Evolutionary conservation across 768 basidiomycete species (phyloP).

Genomic region (Hypsizygus marmoreus): DNA sequence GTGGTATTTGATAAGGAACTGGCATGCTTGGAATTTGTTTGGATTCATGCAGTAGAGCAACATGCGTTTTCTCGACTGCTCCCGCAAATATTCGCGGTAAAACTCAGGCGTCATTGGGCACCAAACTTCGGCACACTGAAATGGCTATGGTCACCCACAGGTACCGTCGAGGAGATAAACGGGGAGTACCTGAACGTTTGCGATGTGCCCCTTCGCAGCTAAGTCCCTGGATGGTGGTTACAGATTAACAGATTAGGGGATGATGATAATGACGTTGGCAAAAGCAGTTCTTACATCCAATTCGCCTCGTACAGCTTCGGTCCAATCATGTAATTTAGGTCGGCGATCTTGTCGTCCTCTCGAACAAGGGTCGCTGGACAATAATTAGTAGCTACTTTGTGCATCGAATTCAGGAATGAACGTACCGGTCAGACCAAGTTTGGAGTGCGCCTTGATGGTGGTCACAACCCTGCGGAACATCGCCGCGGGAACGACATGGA

Average conservation of each 20-base stretch:
- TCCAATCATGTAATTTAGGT: constrained; percentile 98
- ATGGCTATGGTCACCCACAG: constrained; percentile 10
- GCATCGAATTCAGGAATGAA: constrained; percentile 9
- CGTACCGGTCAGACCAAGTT: constrained; percentile 92
- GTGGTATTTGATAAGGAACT: constrained; percentile 97
- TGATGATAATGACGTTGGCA: constrained; percentile 9
- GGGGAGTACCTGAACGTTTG: constrained; percentile 88
- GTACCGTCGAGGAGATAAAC: neutral
- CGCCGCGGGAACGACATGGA: constrained; percentile 97
- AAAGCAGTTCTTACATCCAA: constrained; percentile 73
- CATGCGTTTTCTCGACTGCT: constrained; percentile 92
- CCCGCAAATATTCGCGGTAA: constrained; percentile 94
- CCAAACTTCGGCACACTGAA: constrained; percentile 98
- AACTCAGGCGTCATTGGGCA: constrained; percentile 99
- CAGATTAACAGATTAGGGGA: constrained; percentile 17
- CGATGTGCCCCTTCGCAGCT: constrained; percentile 98
- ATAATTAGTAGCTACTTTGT: neutral
- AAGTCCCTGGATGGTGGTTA: constrained; percentile 61
- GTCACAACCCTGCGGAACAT: constrained; percentile 99
- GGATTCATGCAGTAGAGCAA: constrained; percentile 99
- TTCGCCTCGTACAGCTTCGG: constrained; percentile 99
- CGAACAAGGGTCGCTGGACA: constrained; percentile 89
- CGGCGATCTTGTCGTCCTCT: constrained; percentile 98
- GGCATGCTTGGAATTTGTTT: constrained; percentile 98
- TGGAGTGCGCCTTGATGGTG: constrained; percentile 98